phyloP scores from a whole-genome alignment of 2,329 filamentous ascomycete genomes.

The Trichoderma lentiforme region DNA sequence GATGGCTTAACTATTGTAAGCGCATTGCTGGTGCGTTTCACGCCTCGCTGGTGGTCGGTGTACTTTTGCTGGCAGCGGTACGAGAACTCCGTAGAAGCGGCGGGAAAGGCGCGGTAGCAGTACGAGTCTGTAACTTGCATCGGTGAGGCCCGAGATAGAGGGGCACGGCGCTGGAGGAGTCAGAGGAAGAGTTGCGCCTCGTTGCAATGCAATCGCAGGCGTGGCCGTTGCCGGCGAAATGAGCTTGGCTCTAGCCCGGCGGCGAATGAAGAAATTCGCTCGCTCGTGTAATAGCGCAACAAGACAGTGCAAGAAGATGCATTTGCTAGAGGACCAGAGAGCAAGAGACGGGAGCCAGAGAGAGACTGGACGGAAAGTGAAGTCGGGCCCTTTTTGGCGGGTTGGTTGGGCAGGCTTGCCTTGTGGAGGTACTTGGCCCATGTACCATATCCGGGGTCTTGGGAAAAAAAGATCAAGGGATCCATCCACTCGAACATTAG shows the following conservation, averaged over 20 bases:
- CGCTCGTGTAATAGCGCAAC: background rate
- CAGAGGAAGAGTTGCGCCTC: background rate
- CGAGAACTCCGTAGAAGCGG: background rate
- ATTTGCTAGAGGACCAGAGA: background rate
- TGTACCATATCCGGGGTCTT: constrained; percentile 11
- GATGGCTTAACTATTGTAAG: background rate
- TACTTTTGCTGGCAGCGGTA: background rate
- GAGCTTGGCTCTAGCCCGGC: background rate
- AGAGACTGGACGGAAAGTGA: background rate
- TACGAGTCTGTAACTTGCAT: background rate
- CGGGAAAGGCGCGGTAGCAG: background rate
- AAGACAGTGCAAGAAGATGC: background rate
- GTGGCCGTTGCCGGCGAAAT: background rate
- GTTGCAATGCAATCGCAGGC: background rate
- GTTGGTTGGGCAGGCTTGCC: constrained; percentile 10
- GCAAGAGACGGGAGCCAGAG: too few species aligned
- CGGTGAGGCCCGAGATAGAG: constrained; percentile 15
- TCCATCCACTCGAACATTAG: background rate
- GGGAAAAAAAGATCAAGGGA: background rate
- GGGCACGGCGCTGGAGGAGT: background rate
- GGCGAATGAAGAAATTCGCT: background rate
- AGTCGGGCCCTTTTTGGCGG: background rate
- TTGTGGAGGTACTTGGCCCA: background rate
- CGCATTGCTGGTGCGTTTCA: constrained; percentile 7
- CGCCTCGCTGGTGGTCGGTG: background rate